Evolutionary conservation across 805 yeast genomes (phyloP).

Genomic region (Danielozyma ontarioensis): DNA sequence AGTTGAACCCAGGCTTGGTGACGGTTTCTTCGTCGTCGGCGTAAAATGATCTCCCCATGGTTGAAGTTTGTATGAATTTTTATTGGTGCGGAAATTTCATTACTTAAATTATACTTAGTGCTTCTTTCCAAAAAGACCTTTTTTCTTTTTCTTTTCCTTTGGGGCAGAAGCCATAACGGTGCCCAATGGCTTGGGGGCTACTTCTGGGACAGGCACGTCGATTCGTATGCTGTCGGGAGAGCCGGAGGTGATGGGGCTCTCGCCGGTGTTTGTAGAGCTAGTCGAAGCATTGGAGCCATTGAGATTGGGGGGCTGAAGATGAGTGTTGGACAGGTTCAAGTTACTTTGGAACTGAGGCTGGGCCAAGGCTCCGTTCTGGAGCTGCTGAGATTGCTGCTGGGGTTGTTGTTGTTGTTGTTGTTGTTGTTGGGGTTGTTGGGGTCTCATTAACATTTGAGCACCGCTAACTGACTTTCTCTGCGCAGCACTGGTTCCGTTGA

Average conservation of each 20-base stretch:
- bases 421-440: neutral
- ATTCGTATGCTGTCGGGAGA: conserved; percentile 11
- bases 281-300: conserved; percentile 15
- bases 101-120: neutral
- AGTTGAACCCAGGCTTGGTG: conserved; percentile 46
- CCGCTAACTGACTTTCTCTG: conserved; percentile 8
- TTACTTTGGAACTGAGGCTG: too few relatives aligned
- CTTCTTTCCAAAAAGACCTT: conserved; percentile 21
- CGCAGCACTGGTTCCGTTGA: neutral
- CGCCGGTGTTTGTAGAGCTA: conserved; percentile 17
- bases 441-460: neutral
- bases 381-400: conserved; percentile 9
- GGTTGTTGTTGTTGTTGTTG: conserved; percentile 3
- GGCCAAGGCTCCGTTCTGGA: conserved; percentile 6
- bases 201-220: conserved; percentile 11
- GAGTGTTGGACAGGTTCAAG: too few relatives aligned
- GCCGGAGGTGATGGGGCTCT: conserved; percentile 18
- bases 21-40: conserved; percentile 45
- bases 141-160: conserved; percentile 21
- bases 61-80: neutral
- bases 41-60: conserved; percentile 38
- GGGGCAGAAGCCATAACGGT: conserved; percentile 13
- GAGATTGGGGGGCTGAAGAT: conserved; percentile 10
- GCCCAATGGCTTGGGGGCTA: conserved; percentile 25
- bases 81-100: neutral